Evolutionary conservation across 331 rosid species (phyloP), one percentile per base, ranked within the genome.

Genomic region (Malus hybrid): DNA sequence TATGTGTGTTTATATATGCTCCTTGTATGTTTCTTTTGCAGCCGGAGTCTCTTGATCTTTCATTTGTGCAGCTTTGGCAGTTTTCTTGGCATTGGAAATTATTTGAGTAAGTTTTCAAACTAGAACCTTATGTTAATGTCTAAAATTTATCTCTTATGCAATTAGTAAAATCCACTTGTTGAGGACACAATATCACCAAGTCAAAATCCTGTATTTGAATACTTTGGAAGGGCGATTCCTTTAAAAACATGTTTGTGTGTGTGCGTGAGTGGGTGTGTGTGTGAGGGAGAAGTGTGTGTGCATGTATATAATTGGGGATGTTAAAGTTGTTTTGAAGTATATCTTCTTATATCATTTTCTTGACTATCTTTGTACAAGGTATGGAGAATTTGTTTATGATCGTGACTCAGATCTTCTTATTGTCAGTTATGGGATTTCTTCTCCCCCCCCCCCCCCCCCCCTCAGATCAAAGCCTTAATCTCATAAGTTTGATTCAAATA

Each of bases 361-460:
- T 72, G 74, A 71, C 78, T 61, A 34, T 20, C 81, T 46, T 77
- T 81, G 48, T 71, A 74, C 66, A 69, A 93, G 97, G 83, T 90
- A 50, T 93, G 98, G 97, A 87, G 88, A 88, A 90, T 93, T 73
- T 90, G 91, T n/a, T n/a, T n/a, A n/a, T n/a, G n/a, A n/a, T 73
- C 97, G 98, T 69, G 98, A 93, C 76, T 93, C 98, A 77, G 97
- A 93, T 79, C 81, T 88, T 84, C 96, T 93, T 19, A 89, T 93
- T 83, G 96, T 93, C 74, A 93, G 98, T 96, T 91, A 82, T 57
- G 67, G 19, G 56, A 46, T 74, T 33, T 24, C 36, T 42, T 75
- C 75, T 24, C 16, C 63, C 75, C 7, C 70, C 34, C n/a, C n/a
- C 16, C 63, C 75, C 7, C 70, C 34, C 16, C 63, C 75, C 7